Evolutionary conservation across 139 green algal genomes (phyloP).

Genomic region (Penium margaritaceum): DNA sequence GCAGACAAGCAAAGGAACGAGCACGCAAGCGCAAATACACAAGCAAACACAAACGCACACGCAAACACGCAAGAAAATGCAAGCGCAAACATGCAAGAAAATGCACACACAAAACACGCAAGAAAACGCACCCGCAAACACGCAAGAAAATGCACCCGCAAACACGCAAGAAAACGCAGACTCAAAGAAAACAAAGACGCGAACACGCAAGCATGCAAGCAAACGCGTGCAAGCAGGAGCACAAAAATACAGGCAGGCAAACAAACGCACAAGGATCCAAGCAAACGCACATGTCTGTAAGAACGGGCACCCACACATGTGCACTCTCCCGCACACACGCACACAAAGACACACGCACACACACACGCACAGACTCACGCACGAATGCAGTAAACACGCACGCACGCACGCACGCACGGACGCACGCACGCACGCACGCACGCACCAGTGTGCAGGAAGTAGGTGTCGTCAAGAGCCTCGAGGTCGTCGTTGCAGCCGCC

Average conservation of each 20-base stretch:
- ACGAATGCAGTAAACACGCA: background rate
- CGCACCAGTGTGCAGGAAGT: slow-evolving; percentile 28
- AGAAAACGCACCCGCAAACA: background rate
- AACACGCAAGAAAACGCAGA: background rate
- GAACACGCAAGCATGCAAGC: background rate
- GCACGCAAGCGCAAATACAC: too few species aligned
- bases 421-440: background rate
- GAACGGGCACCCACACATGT: background rate
- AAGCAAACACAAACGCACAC: too few species aligned
- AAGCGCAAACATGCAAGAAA: too few species aligned
- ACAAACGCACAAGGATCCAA: too few species aligned
- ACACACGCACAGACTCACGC: background rate
- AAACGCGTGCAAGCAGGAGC: background rate
- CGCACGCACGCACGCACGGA: background rate
- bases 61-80: too few species aligned
- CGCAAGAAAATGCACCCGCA: background rate
- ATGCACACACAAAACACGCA: too few species aligned
- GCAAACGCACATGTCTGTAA: too few species aligned
- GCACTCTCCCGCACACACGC: too few species aligned
- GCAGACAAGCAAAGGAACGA: too few species aligned
- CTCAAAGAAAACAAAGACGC: background rate
- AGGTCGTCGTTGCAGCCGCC: slow-evolving; percentile 39
- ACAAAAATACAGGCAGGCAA: too few species aligned
- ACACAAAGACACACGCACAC: background rate
- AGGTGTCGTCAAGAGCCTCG: slow-evolving; percentile 37